These are phyloP conservation scores for Ophiocordyceps polyrhachis-furcata DNA, from an alignment of 2,329 filamentous ascomycete genomes.

Conservation along the genomic window DNA sequence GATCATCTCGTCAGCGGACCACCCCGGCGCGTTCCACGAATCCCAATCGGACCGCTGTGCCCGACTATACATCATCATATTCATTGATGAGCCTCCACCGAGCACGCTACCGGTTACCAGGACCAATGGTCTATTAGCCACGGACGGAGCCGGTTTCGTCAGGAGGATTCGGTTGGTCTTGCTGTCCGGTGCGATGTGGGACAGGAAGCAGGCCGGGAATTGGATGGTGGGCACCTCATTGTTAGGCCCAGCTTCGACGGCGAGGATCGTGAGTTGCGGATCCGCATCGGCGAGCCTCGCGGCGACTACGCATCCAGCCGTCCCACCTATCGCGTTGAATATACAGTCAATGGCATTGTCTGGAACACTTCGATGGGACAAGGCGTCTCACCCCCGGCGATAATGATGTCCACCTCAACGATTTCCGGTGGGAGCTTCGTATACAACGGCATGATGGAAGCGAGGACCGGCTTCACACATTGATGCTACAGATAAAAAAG, in stretches of 20 bases:
- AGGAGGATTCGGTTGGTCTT: not conserved
- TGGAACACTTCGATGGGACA: not conserved
- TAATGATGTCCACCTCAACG: too few relatives aligned
- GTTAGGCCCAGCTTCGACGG: not conserved
- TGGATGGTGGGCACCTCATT: not conserved
- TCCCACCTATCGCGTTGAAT: too few relatives aligned
- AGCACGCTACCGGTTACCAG: not conserved
- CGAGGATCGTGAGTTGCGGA: not conserved
- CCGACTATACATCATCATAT: not conserved
- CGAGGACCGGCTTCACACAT: not conserved
- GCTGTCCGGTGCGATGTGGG: not conserved
- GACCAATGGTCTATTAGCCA: not conserved
- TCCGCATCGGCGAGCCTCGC: not conserved
- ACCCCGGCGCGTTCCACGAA: not conserved
- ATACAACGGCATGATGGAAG: not conserved
- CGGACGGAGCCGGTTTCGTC: not conserved
- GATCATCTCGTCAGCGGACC: not conserved
- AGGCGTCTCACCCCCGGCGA: not conserved
- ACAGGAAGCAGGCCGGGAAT: not conserved
- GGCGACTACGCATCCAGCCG: not conserved
- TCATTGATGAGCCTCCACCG: not conserved
- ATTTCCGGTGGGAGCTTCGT: not conserved
- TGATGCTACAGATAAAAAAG: not conserved
- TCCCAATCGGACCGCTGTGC: not conserved
- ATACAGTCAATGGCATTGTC: too few relatives aligned